Conservation (phyloP, 192 early-diverging fungal genomes). For the Entomortierella lignicola region DNA sequence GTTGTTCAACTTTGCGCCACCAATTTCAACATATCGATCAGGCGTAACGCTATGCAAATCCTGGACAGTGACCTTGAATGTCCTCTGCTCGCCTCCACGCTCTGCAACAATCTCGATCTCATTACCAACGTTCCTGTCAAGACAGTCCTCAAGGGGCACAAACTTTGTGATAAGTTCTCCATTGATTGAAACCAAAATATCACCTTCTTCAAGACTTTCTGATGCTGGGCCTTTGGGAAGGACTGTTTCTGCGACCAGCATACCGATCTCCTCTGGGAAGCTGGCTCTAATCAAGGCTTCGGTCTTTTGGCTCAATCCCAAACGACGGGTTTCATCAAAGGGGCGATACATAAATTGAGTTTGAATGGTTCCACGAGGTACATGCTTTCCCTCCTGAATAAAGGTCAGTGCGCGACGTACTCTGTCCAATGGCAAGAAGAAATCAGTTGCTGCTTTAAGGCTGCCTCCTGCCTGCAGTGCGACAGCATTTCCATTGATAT, state of each 20-base stretch:
- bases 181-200: constrained; percentile 79
- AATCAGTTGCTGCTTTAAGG: constrained; percentile 82
- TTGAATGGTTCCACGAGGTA: constrained; percentile 79
- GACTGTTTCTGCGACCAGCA: constrained; percentile 81
- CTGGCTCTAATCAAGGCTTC: constrained; percentile 70
- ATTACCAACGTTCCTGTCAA: constrained; percentile 75
- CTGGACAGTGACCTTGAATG: constrained; percentile 67
- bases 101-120: constrained; percentile 70
- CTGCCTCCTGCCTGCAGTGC: constrained; percentile 83
- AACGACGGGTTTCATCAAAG: constrained; percentile 79
- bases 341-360: constrained; percentile 79
- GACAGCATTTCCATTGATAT: constrained; percentile 85
- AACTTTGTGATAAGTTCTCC: constrained; percentile 83
- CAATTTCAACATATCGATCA: constrained; percentile 86
- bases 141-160: constrained; percentile 77
- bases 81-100: constrained; percentile 76
- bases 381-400: constrained; percentile 60
- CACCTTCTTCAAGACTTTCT: constrained; percentile 77
- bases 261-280: constrained; percentile 79
- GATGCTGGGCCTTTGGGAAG: constrained; percentile 79
- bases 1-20: constrained; percentile 80
- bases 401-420: constrained; percentile 67
- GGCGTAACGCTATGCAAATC: constrained; percentile 89
- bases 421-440: constrained; percentile 86
- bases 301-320: constrained; percentile 71